Conservation (phyloP, 2,329 filamentous ascomycete genomes). For the Diaporthe nobilis region DNA sequence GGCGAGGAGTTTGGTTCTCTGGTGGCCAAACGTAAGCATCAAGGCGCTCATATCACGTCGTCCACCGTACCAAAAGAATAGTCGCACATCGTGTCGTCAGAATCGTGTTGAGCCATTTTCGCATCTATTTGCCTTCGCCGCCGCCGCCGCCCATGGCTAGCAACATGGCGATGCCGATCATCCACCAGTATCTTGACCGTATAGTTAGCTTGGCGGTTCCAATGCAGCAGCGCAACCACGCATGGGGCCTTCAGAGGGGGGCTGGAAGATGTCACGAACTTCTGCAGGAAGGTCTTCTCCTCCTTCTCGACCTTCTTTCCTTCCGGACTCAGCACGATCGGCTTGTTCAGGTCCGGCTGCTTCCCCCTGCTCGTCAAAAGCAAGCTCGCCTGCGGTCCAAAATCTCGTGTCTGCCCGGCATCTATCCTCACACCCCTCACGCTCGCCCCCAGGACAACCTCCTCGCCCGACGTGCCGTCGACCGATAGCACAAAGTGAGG, state of each 20-base stretch:
- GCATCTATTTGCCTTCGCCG: slow-evolving; percentile 64
- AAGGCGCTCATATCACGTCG: background rate
- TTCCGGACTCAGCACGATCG: slow-evolving; percentile 72
- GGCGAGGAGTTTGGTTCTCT: background rate
- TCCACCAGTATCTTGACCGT: slow-evolving; percentile 74
- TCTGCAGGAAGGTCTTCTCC: slow-evolving; percentile 77
- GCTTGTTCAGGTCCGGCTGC: slow-evolving; percentile 73
- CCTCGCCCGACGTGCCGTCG: slow-evolving; percentile 53
- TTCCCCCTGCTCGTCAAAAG: slow-evolving; percentile 63
- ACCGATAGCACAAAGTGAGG: slow-evolving; percentile 70
- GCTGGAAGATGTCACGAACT: slow-evolving; percentile 60
- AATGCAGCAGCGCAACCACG: background rate
- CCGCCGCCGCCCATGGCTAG: slow-evolving; percentile 66
- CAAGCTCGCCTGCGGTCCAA: slow-evolving; percentile 72
- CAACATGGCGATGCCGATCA: slow-evolving; percentile 69
- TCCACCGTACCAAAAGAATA: background rate
- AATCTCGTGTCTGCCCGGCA: slow-evolving; percentile 75
- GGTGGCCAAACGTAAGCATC: background rate
- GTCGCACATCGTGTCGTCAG: background rate
- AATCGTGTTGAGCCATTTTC: slow-evolving; percentile 25
- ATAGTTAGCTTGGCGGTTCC: slow-evolving; percentile 45
- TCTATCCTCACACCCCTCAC: slow-evolving; percentile 72
- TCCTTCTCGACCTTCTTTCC: slow-evolving; percentile 69
- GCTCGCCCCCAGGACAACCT: slow-evolving; percentile 64
- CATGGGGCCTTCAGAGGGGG: background rate